Conservation (phyloP, 164 flowering plant genomes). For the Dillenia turbinata region DNA sequence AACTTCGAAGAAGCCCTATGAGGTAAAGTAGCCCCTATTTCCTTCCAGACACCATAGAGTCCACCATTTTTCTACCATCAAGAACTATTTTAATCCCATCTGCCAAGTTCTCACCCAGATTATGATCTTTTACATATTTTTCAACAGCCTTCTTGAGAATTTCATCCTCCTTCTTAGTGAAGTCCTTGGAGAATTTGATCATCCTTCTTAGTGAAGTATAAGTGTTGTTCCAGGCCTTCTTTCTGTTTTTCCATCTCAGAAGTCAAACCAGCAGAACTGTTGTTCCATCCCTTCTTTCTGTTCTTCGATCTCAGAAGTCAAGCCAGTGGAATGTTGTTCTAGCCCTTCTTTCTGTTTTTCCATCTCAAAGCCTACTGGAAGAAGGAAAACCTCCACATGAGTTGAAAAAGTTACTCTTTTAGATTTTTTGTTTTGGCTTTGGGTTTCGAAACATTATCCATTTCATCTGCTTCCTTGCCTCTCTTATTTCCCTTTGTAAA, state of each 20-base stretch:
- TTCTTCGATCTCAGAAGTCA: not conserved
- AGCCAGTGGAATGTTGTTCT: no score
- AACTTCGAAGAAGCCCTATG: constrained; percentile 34
- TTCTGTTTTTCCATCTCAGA: no score
- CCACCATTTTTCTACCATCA: constrained; percentile 17
- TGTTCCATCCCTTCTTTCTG: constrained; percentile 15
- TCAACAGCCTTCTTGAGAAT: constrained; percentile 25
- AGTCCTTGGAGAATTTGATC: no score
- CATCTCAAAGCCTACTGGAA: not conserved
- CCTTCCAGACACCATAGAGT: constrained; percentile 34
- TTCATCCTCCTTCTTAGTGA: constrained; percentile 38
- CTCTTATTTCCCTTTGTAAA: not conserved
- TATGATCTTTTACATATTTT: constrained; percentile 22
- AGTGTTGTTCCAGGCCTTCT: no score
- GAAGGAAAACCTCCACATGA: constrained; percentile 15
- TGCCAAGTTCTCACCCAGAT: constrained; percentile 23
- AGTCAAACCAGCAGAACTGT: no score
- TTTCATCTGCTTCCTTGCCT: constrained; percentile 1
- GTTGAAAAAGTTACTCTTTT: constrained; percentile 14
- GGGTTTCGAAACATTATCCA: not conserved
- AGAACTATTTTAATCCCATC: constrained; percentile 38
- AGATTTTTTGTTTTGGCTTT: not conserved
- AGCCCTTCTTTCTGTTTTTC: no score
- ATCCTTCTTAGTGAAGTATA: no score
- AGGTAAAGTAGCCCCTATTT: constrained; percentile 42